phyloP scores from a whole-genome alignment of 2,329 filamentous ascomycete species.

The Colletotrichum somersetense region DNA sequence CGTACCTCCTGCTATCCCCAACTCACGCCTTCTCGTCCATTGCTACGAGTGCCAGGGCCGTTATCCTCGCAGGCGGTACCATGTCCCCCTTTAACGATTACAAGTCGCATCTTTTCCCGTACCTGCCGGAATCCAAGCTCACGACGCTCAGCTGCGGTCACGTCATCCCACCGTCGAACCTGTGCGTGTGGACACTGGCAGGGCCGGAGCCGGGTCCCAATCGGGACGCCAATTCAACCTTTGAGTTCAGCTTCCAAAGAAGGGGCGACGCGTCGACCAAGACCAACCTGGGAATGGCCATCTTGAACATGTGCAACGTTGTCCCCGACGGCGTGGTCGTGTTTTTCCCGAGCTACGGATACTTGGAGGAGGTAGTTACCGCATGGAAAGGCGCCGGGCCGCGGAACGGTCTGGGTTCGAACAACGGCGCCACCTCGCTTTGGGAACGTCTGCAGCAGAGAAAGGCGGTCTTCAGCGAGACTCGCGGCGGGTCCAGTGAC shows the following conservation, averaged over 20 bases:
- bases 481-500: conserved; percentile 70
- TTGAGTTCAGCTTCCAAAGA: conserved; percentile 91
- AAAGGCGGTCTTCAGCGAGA: conserved; percentile 74
- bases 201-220: conserved; percentile 52
- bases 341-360: conserved; percentile 96
- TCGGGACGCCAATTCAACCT: conserved; percentile 58
- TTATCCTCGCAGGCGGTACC: conserved; percentile 93
- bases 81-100: conserved; percentile 99
- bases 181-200: conserved; percentile 81
- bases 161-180: conserved; percentile 86
- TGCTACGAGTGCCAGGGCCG: conserved; percentile 84
- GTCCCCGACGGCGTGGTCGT: conserved; percentile 92
- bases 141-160: conserved; percentile 92
- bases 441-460: conserved; percentile 70
- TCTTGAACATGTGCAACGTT: conserved; percentile 77
- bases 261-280: conserved; percentile 79
- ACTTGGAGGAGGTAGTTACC: conserved; percentile 79
- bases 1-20: conserved; percentile 91
- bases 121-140: conserved; percentile 72
- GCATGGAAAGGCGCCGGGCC: conserved; percentile 70
- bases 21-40: conserved; percentile 92
- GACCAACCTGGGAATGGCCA: conserved; percentile 77
- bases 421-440: conserved; percentile 54
- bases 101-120: conserved; percentile 85
- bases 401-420: conserved; percentile 65